Conservation (phyloP, 345 rosid genomes). For the Linum tenue region DNA sequence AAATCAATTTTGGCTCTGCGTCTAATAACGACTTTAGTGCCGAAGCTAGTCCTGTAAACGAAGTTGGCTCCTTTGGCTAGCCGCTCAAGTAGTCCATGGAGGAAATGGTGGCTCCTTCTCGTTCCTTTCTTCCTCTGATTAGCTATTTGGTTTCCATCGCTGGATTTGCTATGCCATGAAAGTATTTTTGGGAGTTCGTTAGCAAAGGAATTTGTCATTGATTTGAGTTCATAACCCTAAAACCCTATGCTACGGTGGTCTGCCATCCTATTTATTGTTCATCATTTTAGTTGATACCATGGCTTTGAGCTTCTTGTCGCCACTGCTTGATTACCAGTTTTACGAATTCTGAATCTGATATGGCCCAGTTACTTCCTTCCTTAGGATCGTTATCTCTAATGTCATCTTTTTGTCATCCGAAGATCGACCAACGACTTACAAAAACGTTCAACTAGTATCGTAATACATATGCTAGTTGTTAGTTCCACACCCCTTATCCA, state of each 20-base stretch:
- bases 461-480: neutral
- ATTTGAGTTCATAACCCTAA: neutral
- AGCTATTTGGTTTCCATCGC: neutral
- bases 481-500: neutral
- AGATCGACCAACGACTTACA: too few species aligned
- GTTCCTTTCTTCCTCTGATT: neutral
- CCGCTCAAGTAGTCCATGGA: slow-evolving; percentile 90
- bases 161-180: neutral
- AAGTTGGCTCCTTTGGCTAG: slow-evolving; percentile 73
- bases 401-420: too few species aligned
- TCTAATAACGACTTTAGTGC: slow-evolving; percentile 33
- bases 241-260: neutral
- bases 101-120: slow-evolving; percentile 42
- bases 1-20: slow-evolving; percentile 23
- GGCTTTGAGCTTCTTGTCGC: too few species aligned
- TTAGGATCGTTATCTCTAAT: neutral
- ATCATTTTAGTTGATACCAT: too few species aligned
- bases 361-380: neutral
- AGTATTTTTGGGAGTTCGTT: too few species aligned
- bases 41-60: slow-evolving; percentile 59
- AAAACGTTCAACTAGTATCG: neutral
- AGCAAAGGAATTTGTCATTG: too few species aligned
- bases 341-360: too few species aligned
- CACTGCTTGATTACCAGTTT: too few species aligned
- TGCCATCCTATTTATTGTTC: neutral